phyloP scores from a whole-genome alignment of 768 basidiomycete species.

The Auriculariales sp. region DNA sequence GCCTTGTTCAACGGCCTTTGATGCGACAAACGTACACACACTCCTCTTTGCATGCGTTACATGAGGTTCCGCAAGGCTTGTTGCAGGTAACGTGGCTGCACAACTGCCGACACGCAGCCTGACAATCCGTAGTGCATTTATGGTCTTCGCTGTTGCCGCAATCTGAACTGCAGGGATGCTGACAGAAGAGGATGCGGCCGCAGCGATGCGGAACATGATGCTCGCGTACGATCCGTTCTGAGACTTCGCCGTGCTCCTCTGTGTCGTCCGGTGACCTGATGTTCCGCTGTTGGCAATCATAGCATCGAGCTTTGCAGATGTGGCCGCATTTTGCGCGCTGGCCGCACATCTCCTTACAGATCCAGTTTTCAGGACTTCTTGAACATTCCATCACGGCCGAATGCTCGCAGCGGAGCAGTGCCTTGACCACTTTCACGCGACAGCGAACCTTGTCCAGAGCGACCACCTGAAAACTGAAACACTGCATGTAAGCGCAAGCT shows the following conservation, averaged over 20 bases:
- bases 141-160: constrained; percentile 33
- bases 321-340: constrained; percentile 35
- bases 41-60: constrained; percentile 45
- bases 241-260: too few relatives aligned
- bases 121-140: constrained; percentile 32
- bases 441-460: constrained; percentile 31
- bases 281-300: constrained; percentile 25
- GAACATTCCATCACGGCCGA: constrained; percentile 31
- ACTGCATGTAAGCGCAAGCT: constrained; percentile 35
- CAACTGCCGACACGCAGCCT: constrained; percentile 31
- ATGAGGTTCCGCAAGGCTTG: constrained; percentile 34
- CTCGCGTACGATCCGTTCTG: too few relatives aligned
- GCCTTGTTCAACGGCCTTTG: not conserved
- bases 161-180: constrained; percentile 31
- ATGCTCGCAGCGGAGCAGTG: constrained; percentile 42
- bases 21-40: constrained; percentile 17
- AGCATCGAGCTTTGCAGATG: constrained; percentile 33
- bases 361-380: constrained; percentile 21
- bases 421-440: constrained; percentile 24
- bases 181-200: constrained; percentile 36
- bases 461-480: too few relatives aligned
- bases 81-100: constrained; percentile 40
- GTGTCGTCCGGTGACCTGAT: constrained; percentile 13
- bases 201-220: constrained; percentile 39
- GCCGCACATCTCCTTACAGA: constrained; percentile 28